Evolutionary conservation across 805 yeast species (phyloP), one percentile per base, ranked within the genome.

Genomic region (Cyberlindnera misumaiensis): DNA sequence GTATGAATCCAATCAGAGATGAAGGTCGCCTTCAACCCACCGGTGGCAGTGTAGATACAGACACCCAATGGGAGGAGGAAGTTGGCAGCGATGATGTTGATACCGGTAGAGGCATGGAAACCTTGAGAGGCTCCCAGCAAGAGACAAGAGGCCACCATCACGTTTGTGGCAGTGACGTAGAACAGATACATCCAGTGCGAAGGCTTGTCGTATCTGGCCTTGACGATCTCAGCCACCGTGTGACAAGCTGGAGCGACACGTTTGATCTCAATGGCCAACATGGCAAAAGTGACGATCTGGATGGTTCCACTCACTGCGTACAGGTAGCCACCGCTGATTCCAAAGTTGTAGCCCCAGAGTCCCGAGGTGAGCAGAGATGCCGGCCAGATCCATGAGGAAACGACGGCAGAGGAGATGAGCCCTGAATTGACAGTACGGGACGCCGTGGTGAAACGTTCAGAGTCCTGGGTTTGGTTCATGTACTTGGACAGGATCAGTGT

Each of bases 1-100:
- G 74, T 67, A 49, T 71, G 76, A 34, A 67, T 62, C 67, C 71
- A 72, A 46, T 72, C 77, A 5, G 77, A 67, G 28, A 72, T 53
- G 44, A 72, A 71, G 3, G 78, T 72, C 7, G 76, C 70, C 41
- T 67, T 70, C 28, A 73, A 53, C 9, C 77, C 78, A 33, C 77
- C 77, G 28, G 67, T 59, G 8, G 67, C 59, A 0, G 77, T 73
- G 48, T 72, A 73, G 22, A 68, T 51, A 41, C 67, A 54, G 14
- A 73, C 77, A 30, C 73, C 71, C 13, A 69, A 44, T 4, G 75
- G 75, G 3, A 70, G 49, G 16, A 72, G 49, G 45, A 70, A 62
- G 30, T 64, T 59, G 3, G 72, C 68, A 11, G 75, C 76, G 24
- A 64, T 65, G 28, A 61, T 58, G 41, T 66, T 60, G 61, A 70